Evolutionary conservation across 495 filamentous ascomycete species (phyloP).

Genomic region (Barbatosphaeria neglecta): DNA sequence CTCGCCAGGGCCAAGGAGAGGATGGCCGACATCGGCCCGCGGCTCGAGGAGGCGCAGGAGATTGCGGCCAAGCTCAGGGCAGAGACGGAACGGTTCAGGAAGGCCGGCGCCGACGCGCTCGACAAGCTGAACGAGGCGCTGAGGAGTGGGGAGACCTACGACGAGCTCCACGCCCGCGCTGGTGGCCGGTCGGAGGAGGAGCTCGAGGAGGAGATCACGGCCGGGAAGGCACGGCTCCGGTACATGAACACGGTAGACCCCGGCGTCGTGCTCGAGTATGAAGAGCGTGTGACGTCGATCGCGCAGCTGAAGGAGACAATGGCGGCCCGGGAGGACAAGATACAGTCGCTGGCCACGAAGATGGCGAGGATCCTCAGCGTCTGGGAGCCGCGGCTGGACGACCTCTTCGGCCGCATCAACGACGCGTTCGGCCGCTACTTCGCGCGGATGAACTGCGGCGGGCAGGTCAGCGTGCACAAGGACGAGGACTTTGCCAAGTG

Average conservation of each 20-base stretch:
- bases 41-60: constrained; percentile 32
- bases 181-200: constrained; percentile 42
- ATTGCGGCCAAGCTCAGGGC: constrained; percentile 5
- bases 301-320: constrained; percentile 28
- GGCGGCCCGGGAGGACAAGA: constrained; percentile 28
- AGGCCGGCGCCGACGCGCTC: constrained; percentile 15
- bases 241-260: constrained; percentile 72
- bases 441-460: constrained; percentile 87
- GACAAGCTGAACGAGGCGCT: constrained; percentile 14
- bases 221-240: constrained; percentile 61
- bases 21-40: constrained; percentile 44
- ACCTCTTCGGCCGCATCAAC: constrained; percentile 67
- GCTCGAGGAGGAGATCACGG: constrained; percentile 62
- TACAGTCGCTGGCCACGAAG: constrained; percentile 41
- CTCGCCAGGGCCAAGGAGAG: constrained; percentile 48
- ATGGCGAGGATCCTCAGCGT: constrained; percentile 44
- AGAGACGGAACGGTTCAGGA: constrained; percentile 15
- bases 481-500: constrained; percentile 85
- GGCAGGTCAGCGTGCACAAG: constrained; percentile 72
- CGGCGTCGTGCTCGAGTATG: constrained; percentile 64
- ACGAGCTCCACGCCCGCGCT: constrained; percentile 21
- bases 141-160: constrained; percentile 21
- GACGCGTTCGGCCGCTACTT: constrained; percentile 85
- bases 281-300: constrained; percentile 50
- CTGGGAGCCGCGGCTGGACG: constrained; percentile 83